Percentiles rank a stretch among this genome's conserved stretches.
These are phyloP conservation scores for Sporothrix brunneoviolacea DNA, from an alignment of 2,329 filamentous ascomycete species.

Conservation along the genomic window DNA sequence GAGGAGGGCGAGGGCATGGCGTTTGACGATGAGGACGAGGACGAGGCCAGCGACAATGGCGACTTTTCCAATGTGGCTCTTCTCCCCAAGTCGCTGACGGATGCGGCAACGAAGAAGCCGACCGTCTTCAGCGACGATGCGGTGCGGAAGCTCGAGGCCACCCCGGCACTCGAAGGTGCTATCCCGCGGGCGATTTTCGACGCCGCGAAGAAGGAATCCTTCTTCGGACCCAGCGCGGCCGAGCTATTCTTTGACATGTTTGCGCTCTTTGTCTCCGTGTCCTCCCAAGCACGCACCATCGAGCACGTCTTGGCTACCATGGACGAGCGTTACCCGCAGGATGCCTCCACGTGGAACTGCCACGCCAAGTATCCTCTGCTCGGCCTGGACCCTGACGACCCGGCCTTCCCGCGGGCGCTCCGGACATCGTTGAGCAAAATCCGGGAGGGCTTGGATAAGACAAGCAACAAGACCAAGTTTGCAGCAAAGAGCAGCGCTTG, in stretches of 20 bases:
- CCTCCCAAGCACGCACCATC: constrained; percentile 59
- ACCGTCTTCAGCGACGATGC: constrained; percentile 40
- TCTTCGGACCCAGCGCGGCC: constrained; percentile 58
- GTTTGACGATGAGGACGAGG: constrained; percentile 40
- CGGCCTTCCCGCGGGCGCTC: constrained; percentile 67
- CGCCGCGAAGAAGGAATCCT: constrained; percentile 70
- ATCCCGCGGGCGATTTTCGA: constrained; percentile 92
- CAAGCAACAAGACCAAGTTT: constrained; percentile 40
- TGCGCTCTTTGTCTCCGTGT: constrained; percentile 58
- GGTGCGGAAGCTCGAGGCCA: constrained; percentile 49
- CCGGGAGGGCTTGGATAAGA: constrained; percentile 40
- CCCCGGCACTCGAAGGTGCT: constrained; percentile 83
- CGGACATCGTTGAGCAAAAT: constrained; percentile 58
- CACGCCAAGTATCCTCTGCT: constrained; percentile 64
- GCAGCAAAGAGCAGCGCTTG: constrained; percentile 44
- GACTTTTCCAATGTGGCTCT: constrained; percentile 38
- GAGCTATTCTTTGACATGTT: constrained; percentile 78
- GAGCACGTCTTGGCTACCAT: constrained; percentile 67
- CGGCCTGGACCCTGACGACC: constrained; percentile 54
- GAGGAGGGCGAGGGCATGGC: constrained; percentile 38
- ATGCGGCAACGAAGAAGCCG: constrained; percentile 25
- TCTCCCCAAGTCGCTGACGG: constrained; percentile 39
- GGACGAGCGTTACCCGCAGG: constrained; percentile 50
- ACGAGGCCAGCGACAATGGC: constrained; percentile 30
- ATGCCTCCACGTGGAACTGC: constrained; percentile 61